Evolutionary conservation across 768 basidiomycete species (phyloP), one percentile per base, ranked within the genome.

Genomic region (Panellus pusillus): DNA sequence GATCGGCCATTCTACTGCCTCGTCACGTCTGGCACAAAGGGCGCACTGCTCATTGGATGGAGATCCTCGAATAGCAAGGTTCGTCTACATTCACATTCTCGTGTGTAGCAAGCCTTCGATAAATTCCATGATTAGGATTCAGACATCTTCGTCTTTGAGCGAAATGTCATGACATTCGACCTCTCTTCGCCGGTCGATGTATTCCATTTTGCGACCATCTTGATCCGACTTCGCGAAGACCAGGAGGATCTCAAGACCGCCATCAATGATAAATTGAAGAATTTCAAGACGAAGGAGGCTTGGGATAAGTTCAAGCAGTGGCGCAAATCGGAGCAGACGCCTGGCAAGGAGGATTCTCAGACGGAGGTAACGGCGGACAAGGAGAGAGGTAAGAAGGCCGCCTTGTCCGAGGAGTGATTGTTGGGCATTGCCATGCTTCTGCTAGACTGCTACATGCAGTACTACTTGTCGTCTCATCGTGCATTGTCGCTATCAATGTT

Each of bases 131-230:
- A 3, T 35, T 32, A 48, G 53, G n/a, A n/a, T n/a, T n/a, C n/a
- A n/a, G 14, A 19, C 43, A 54, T 20, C 6, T 54, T 46, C 14
- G 2, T 54, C 2, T 36, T 48, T 8, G 53, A 54, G 2, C 31
- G 53, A 2, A 54, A 54, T 8, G 24, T 48, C n/a, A 19, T 8
- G 15, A 48, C 20, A 28, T 54, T 48, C 27, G 47, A 54, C 36
- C n/a, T 48, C 37, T 43, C 53, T 0, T 28, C 36, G 1, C 47
- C 53, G 1, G 20, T 54, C 2, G 17, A 48, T 4, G 42, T 46
- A 11, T 48, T 38, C 15, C 46, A 48, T 2, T 53, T 53, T 36
- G 52, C 44, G 14, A 36, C 52, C 1, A 46, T 53, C 36, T 29
- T 53, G 15, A 20, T 54, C 9, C 31, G 53, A 43, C 47, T 54